Evolutionary conservation across 176 grass and related monocot genomes (phyloP), one percentile per base, ranked within the genome.

Genomic region (Urochloa ruziziensis): DNA sequence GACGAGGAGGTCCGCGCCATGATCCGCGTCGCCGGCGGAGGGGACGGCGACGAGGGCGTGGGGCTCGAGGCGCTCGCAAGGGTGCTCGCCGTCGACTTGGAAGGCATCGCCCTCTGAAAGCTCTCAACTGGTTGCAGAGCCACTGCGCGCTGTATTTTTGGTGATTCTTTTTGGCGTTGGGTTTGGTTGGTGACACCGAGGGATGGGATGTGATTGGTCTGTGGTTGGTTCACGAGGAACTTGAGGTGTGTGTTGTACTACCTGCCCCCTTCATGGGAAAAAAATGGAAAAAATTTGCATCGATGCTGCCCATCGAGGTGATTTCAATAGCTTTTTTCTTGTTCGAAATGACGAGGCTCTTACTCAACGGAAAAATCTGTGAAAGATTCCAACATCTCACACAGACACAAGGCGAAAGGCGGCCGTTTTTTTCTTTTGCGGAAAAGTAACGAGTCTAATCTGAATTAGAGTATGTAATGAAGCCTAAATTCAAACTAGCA

Each of bases 1-100:
- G 96, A 99, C 80, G 91, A 92, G 15, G 96, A 96, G 75, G 85
- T 99, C 35, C 68, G 57, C 16, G 64, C 82, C 72, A 99, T 99
- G 96, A 85, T 99, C 27, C 63, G 75, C 30, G 35, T 95, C 58
- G 94, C 90, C 3, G 91, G 79, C 61, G 86, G 83, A 33, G 70
- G 74, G 4, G 74, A 75, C 57, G 62, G 70, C 30, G 44, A 67
- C 53, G 78, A 67, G 19, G 87, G 91, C 71, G 94, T 97, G 28
- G 79, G 78, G 36, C 46, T 97, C 73, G 64, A 97, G 21, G 88
- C 75, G 44, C 83, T 96, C 51, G 88, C 85, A 12, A 87, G 84
- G 60, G 40, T 99, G 47, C 88, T 96, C 44, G 83, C 93, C 62
- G 78, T 85, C n/a, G 84, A 90, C 53, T 89, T 83, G 56, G 74